A percentile compares a stretch with the other conserved stretches of the same genome.
Evolutionary conservation across 2,329 filamentous ascomycete genomes (phyloP).

Genomic region (Verticillium albo-atrum): DNA sequence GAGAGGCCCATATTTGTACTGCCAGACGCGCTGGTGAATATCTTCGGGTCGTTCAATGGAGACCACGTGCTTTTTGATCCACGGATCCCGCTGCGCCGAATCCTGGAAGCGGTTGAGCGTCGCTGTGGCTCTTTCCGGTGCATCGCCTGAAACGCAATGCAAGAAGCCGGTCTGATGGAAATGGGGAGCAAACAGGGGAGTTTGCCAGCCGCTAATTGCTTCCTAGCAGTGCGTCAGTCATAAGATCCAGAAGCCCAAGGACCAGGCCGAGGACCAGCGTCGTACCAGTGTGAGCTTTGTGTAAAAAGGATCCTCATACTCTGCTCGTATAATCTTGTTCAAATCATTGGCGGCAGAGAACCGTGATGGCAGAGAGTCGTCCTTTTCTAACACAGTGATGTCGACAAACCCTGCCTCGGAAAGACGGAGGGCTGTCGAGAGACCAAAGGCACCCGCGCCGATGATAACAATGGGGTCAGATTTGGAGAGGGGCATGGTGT

Average conservation of each 20-base stretch:
- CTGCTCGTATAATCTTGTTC: slow-evolving; percentile 57
- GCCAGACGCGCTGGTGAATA: slow-evolving; percentile 39
- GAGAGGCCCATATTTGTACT: slow-evolving; percentile 41
- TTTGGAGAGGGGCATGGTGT: not conserved
- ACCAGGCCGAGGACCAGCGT: not conserved
- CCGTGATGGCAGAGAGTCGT: slow-evolving; percentile 32
- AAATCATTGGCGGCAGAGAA: slow-evolving; percentile 54
- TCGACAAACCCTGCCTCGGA: slow-evolving; percentile 36
- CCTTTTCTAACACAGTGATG: slow-evolving; percentile 42
- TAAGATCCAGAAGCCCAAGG: not conserved
- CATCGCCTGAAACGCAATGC: slow-evolving; percentile 42
- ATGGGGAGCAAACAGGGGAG: slow-evolving; percentile 46
- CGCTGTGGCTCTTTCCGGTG: slow-evolving; percentile 40
- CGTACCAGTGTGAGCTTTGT: slow-evolving; percentile 47
- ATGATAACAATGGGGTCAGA: slow-evolving; percentile 27
- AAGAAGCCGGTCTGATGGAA: slow-evolving; percentile 38
- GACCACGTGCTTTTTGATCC: slow-evolving; percentile 23
- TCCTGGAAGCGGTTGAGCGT: slow-evolving; percentile 38
- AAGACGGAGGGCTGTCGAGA: slow-evolving; percentile 44
- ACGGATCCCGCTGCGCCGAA: slow-evolving; percentile 32
- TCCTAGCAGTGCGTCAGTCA: slow-evolving; percentile 22
- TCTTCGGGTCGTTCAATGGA: slow-evolving; percentile 29
- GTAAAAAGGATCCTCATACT: slow-evolving; percentile 55
- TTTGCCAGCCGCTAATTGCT: slow-evolving; percentile 48
- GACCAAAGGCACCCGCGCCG: slow-evolving; percentile 44